These are phyloP conservation scores for Diaporthe caulivora DNA, from an alignment of 2,329 filamentous ascomycete species.

Conservation along the genomic window DNA sequence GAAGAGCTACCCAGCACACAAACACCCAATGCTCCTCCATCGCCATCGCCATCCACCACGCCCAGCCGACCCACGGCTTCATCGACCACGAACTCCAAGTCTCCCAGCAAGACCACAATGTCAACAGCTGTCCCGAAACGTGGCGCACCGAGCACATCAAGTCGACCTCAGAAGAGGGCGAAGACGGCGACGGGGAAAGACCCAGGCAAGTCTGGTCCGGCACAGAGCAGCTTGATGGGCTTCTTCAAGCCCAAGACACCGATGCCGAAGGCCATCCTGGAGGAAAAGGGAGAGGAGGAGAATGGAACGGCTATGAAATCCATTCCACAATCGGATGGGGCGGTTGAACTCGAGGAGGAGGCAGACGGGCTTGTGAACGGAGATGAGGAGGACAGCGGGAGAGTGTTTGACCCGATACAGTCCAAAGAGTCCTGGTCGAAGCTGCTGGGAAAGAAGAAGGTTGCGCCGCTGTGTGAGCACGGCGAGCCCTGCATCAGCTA, in stretches of 20 bases:
- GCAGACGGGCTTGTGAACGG: background rate
- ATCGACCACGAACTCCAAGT: background rate
- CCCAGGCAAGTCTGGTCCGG: conserved; percentile 40
- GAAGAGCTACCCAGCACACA: background rate
- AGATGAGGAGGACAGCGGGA: conserved; percentile 46
- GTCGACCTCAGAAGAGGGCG: conserved; percentile 58
- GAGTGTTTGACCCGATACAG: conserved; percentile 75
- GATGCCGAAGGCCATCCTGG: conserved; percentile 3
- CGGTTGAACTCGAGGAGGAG: background rate
- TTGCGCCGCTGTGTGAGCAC: conserved; percentile 86
- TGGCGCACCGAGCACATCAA: background rate
- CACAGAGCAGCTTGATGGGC: conserved; percentile 75
- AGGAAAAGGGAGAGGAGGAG: background rate
- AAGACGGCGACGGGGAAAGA: conserved; percentile 51
- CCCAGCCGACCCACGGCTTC: background rate
- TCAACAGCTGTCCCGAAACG: conserved; percentile 22
- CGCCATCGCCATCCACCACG: conserved; percentile 19
- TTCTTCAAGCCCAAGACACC: conserved; percentile 78
- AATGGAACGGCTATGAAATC: background rate
- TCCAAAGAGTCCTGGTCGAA: conserved; percentile 88
- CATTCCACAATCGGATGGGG: background rate
- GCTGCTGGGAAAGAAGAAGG: conserved; percentile 77
- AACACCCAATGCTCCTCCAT: background rate
- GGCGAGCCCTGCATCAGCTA: conserved; percentile 86
- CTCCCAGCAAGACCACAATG: background rate